These are phyloP conservation scores for Luvunga scandens DNA, from an alignment of 345 rosid species.

Conservation along the genomic window DNA sequence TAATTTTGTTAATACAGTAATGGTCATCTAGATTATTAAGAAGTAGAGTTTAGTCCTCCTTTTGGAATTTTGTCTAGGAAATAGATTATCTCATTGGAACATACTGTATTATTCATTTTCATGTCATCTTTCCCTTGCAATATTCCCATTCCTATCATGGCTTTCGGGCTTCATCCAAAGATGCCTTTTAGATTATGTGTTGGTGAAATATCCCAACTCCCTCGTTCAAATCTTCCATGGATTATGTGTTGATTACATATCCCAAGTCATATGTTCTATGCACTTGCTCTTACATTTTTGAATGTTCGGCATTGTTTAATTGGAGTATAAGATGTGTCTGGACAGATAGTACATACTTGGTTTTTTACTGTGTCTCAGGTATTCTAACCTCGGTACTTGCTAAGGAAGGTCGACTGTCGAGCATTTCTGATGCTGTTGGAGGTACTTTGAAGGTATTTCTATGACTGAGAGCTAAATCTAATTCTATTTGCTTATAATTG, in stretches of 20 bases:
- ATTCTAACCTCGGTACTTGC: constrained; percentile 81
- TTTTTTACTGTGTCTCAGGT: constrained; percentile 41
- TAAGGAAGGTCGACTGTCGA: constrained; percentile 56
- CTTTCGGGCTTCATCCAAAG: background rate
- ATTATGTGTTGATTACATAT: background rate
- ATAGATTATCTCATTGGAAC: background rate
- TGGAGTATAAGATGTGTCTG: background rate
- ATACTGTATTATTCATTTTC: background rate
- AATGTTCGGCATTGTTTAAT: background rate
- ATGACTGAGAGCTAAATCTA: background rate
- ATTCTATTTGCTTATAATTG: constrained; percentile 2
- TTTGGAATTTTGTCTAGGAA: background rate
- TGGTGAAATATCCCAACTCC: background rate
- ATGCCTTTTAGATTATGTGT: background rate
- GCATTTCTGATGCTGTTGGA: constrained; percentile 52
- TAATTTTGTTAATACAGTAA: background rate
- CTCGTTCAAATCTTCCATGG: background rate
- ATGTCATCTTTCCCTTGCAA: background rate
- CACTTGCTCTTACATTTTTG: background rate
- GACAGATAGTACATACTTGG: background rate
- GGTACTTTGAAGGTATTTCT: constrained; percentile 75
- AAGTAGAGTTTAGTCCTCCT: background rate
- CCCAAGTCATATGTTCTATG: background rate
- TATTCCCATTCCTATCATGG: background rate
- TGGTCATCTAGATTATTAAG: background rate